These are phyloP conservation scores for Hymenoscyphus fructigenus DNA, from an alignment of 2,329 filamentous ascomycete species.

Conservation along the genomic window DNA sequence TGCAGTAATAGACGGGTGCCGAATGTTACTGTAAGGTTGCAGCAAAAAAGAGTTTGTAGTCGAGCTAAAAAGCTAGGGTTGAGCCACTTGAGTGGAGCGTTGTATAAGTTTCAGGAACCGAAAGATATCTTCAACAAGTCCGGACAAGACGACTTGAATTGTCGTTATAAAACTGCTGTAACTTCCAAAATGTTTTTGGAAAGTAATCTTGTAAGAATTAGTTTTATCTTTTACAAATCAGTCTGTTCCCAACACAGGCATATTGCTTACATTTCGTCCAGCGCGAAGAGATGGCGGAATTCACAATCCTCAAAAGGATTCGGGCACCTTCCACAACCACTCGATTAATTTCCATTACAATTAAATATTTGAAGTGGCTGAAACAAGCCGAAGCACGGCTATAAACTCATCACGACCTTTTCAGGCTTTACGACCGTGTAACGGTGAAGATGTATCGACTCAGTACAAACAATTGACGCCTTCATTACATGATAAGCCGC, in stretches of 20 bases:
- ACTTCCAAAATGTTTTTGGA: too few relatives aligned
- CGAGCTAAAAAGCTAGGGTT: too few relatives aligned
- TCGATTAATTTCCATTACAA: not conserved
- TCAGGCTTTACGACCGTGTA: not conserved
- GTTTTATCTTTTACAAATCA: not conserved
- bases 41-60: too few relatives aligned
- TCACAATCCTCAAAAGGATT: not conserved
- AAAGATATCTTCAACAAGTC: too few relatives aligned
- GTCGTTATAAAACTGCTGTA: too few relatives aligned
- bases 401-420: not conserved
- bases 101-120: too few relatives aligned
- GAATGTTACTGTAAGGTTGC: too few relatives aligned
- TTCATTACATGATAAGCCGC: not conserved
- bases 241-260: too few relatives aligned
- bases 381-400: not conserved
- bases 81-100: too few relatives aligned
- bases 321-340: too few relatives aligned
- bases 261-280: not conserved
- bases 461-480: not conserved
- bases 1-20: not conserved
- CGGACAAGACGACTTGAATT: not conserved
- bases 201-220: not conserved
- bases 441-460: not conserved
- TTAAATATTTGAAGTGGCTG: not conserved
- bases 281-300: not conserved